A percentile compares a stretch with the other conserved stretches of the same genome.
Conservation (phyloP, 2,329 filamentous ascomycete species). For the Colletotrichum cordylinicola region DNA sequence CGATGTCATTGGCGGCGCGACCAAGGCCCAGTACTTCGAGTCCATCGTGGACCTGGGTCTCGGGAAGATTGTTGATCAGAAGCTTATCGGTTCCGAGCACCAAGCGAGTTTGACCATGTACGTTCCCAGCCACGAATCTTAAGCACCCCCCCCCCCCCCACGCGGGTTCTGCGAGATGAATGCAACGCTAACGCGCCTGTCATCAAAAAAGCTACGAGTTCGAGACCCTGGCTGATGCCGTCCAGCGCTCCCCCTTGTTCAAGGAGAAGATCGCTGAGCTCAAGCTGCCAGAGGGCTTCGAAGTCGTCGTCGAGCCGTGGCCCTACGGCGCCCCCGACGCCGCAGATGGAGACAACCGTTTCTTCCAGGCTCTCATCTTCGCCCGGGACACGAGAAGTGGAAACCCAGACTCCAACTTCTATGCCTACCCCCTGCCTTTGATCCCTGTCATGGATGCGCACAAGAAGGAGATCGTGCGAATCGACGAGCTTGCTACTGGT, state of each 20-base stretch:
- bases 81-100: conserved; percentile 31
- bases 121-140: conserved; percentile 9
- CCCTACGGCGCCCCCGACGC: conserved; percentile 34
- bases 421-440: conserved; percentile 52
- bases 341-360: conserved; percentile 32
- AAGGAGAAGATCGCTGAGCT: conserved; percentile 34
- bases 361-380: conserved; percentile 39
- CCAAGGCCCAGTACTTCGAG: conserved; percentile 36
- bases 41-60: conserved; percentile 37
- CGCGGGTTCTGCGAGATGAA: not conserved
- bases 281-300: conserved; percentile 34
- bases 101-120: conserved; percentile 36
- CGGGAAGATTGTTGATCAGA: conserved; percentile 27
- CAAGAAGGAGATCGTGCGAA: conserved; percentile 35
- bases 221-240: conserved; percentile 35
- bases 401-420: conserved; percentile 52
- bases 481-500: conserved; percentile 39
- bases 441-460: conserved; percentile 45
- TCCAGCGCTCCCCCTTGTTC: conserved; percentile 33
- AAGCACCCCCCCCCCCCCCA: not conserved
- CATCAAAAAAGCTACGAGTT: conserved; percentile 33
- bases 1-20: conserved; percentile 34
- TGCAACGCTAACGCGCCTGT: not conserved
- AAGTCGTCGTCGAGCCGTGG: conserved; percentile 51
- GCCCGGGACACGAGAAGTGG: conserved; percentile 32